Evolutionary conservation across 2,329 filamentous ascomycete species (phyloP), one percentile per base, ranked within the genome.

Genomic region (Neofusicoccum ribis): DNA sequence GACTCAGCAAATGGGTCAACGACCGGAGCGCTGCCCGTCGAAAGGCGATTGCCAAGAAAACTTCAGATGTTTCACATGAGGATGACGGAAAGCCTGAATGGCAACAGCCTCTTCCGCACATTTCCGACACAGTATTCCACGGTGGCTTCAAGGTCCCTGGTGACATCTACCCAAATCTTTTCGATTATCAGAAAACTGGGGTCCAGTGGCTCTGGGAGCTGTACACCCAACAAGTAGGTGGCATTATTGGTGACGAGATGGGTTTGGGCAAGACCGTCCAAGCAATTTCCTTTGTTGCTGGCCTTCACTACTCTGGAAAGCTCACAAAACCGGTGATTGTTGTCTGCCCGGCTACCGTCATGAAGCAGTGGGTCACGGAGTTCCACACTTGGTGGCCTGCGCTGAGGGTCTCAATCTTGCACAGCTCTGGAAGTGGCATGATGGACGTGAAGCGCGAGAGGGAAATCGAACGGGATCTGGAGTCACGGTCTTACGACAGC

Each of bases 371-470:
- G 95, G 95, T 97, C 12, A 96, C 96, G 69, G 95, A 99, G 74
- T 98, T 99, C 71, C 96, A 99, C 78, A 88, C 90, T 12, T 99
- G 96, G 96, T 99, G 96, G 96, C 95, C 95, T n/a, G 90, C 95
- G n/a, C 82, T 99, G 37, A 87, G 96, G 47, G 95, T 99, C 5
- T 96, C 93, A 0, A 98, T 99, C 67, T 77, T 99, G 56, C 95
- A 99, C 75, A 92, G 92, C 0, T 97, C 95, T 4, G 95, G 95
- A 2, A 98, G 93, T 75, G 96, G 95, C 17, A 98, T 99, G 94
- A 81, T 97, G 62, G 93, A 96, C 69, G 82, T 96, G 27, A 80
- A 81, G 50, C 82, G 80, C 58, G 88, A 89, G 73, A 82, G 81
- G 65, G 83, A 82, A 39, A 83, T 84, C 58, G 91, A 94, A 76